A percentile compares a stretch with the other conserved stretches of the same genome.
Conservation (phyloP, 768 basidiomycete species). For the Pluteus cervinus region DNA sequence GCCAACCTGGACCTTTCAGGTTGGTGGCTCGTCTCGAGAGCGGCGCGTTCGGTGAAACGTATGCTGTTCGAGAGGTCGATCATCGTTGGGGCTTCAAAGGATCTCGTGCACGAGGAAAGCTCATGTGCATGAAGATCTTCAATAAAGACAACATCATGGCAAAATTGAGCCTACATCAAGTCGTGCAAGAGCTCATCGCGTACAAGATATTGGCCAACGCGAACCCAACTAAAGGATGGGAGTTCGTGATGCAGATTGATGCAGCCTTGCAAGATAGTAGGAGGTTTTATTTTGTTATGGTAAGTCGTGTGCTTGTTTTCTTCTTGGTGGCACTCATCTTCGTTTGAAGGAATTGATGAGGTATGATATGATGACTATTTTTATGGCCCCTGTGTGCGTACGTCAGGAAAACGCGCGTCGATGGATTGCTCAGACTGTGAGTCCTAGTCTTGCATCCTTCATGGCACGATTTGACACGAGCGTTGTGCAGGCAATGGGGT, state of each 20-base stretch:
- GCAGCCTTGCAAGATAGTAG: conserved; percentile 25
- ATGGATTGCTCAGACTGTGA: conserved; percentile 37
- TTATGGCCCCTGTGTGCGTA: conserved; percentile 16
- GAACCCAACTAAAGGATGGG: conserved; percentile 14
- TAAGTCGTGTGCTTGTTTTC: conserved; percentile 12
- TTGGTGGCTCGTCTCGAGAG: too few species aligned
- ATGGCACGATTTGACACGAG: background rate
- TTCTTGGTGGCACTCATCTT: background rate
- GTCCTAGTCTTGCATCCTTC: conserved; percentile 2
- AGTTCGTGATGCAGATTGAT: conserved; percentile 33
- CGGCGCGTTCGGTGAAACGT: too few species aligned
- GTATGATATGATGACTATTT: conserved; percentile 25
- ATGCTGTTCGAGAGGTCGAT: conserved; percentile 5
- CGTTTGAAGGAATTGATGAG: conserved; percentile 29
- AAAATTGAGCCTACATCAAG: conserved; percentile 8
- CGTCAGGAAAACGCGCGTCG: conserved; percentile 21
- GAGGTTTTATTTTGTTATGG: conserved; percentile 33
- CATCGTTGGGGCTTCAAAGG: background rate
- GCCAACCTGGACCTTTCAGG: too few species aligned
- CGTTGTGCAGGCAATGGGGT: conserved; percentile 28
- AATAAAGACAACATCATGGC: conserved; percentile 12
- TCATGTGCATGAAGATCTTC: conserved; percentile 35
- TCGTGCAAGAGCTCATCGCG: conserved; percentile 25
- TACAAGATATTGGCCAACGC: conserved; percentile 27
- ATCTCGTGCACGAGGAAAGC: background rate